Evolutionary conservation across 2,329 filamentous ascomycete genomes (phyloP), one percentile per base, ranked within the genome.

Genomic region (Fusarium staphyleae): DNA sequence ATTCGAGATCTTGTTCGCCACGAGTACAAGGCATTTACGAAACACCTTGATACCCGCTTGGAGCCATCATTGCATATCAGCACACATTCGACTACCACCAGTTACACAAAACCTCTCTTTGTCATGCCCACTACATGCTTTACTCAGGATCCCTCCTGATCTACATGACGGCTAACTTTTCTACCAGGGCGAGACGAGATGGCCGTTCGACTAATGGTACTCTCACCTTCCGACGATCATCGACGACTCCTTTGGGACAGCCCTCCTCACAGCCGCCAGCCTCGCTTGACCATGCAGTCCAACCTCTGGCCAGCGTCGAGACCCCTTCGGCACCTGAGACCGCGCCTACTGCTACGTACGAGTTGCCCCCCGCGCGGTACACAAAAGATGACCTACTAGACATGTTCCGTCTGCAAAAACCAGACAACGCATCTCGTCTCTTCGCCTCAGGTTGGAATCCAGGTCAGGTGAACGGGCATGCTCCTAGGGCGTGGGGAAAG

Each of bases 361-460:
- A 76, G 35, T 39, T 67, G 22, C 73, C 76, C 64, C 73, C 85
- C 34, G 75, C 79, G 54, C 86, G 89, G 65, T 96, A 96, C 74
- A 86, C 85, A 60, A 90, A 87, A 72, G 90, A 93, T 3, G 85
- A 96, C 61, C 78, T 97, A 57, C 78, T 96, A 52, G 84, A 87
- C 49, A 83, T 96, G 62, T 93, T 85, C 74, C 85, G 82, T 64
- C 61, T 65, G 53, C 74, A 76, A 63, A 77, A 78, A 34, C 78
- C 80, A 37, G 78, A 83, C 57, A 81, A 80, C 45, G 81, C 85
- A 32, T 81, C 87, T 37, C 79, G 81, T 55, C 81, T 96, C 50
- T 93, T 88, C 69, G 83, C 89, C 65, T 81, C 86, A 48, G 86
- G 86, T 55, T 97, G 92, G 92, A 87, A 91, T 71, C 90, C 92